These are phyloP conservation scores for Aspergillus cristatus DNA, from an alignment of 495 filamentous ascomycete genomes.

Conservation along the genomic window DNA sequence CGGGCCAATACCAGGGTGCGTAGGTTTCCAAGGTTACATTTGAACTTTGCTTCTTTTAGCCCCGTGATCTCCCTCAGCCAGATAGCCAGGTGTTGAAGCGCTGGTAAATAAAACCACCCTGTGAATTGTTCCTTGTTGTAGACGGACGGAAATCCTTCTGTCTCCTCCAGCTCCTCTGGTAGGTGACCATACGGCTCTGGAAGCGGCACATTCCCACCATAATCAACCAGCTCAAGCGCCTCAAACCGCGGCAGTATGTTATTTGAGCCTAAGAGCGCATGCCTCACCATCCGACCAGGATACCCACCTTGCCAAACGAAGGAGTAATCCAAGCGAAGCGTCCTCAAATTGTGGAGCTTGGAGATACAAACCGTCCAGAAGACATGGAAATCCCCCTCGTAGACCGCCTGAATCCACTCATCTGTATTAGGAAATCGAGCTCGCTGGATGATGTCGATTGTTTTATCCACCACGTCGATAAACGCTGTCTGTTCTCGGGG, in stretches of 20 bases:
- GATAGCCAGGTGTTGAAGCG: neutral
- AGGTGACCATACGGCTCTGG: too few species aligned
- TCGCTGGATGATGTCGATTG: constrained; percentile 2
- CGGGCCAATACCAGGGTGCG: neutral
- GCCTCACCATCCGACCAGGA: constrained; percentile 7
- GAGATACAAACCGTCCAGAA: constrained; percentile 6
- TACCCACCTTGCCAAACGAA: constrained; percentile 10
- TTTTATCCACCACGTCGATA: constrained; percentile 1
- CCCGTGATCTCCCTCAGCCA: neutral
- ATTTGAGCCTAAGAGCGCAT: neutral
- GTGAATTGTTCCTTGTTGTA: neutral
- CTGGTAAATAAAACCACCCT: neutral
- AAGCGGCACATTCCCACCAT: too few species aligned
- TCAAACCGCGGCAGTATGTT: too few species aligned
- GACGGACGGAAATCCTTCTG: neutral
- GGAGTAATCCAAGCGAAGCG: constrained; percentile 5
- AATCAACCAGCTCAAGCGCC: too few species aligned
- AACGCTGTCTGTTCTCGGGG: too few species aligned
- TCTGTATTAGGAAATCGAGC: constrained; percentile 3
- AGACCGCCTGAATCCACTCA: constrained; percentile 4
- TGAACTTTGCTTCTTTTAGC: neutral
- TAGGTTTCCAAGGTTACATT: neutral
- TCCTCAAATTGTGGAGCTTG: constrained; percentile 4
- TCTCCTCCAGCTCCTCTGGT: too few species aligned
- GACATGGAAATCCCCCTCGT: constrained; percentile 4